These are phyloP conservation scores for Hibiscus trionum DNA, from an alignment of 345 rosid genomes.

Conservation along the genomic window DNA sequence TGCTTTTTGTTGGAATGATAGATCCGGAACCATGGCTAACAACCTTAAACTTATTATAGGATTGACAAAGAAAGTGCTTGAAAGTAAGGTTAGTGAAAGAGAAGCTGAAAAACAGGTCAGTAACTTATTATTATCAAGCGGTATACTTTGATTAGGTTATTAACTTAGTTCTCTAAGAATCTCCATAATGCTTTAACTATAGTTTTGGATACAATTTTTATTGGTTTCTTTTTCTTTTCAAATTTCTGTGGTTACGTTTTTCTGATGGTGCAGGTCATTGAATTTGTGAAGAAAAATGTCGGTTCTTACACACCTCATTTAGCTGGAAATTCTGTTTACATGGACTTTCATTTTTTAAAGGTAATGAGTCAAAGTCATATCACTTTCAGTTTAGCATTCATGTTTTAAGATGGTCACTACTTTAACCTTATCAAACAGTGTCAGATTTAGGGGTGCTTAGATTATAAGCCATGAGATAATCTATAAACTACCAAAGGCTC, in stretches of 20 bases:
- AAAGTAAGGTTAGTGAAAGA: constrained; percentile 55
- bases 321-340: constrained; percentile 85
- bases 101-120: constrained; percentile 87
- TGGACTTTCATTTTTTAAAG: constrained; percentile 71
- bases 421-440: neutral
- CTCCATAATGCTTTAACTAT: neutral
- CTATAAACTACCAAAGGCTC: neutral
- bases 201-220: neutral
- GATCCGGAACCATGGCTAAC: neutral
- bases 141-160: constrained; percentile 20
- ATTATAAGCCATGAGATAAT: neutral
- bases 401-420: neutral
- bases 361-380: constrained; percentile 22
- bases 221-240: neutral
- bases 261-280: constrained; percentile 52
- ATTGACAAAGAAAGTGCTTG: constrained; percentile 68
- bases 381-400: neutral
- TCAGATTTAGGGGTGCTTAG: neutral
- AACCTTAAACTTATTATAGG: constrained; percentile 35
- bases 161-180: constrained; percentile 40
- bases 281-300: constrained; percentile 61
- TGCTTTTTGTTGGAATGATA: neutral
- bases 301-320: constrained; percentile 53
- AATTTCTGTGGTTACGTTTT: neutral
- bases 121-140: constrained; percentile 1